A percentile compares a stretch with the other conserved stretches of the same genome.
These are phyloP conservation scores for Arxiozyma heterogenica DNA, from an alignment of 1,139 yeast species.

Conservation along the genomic window DNA sequence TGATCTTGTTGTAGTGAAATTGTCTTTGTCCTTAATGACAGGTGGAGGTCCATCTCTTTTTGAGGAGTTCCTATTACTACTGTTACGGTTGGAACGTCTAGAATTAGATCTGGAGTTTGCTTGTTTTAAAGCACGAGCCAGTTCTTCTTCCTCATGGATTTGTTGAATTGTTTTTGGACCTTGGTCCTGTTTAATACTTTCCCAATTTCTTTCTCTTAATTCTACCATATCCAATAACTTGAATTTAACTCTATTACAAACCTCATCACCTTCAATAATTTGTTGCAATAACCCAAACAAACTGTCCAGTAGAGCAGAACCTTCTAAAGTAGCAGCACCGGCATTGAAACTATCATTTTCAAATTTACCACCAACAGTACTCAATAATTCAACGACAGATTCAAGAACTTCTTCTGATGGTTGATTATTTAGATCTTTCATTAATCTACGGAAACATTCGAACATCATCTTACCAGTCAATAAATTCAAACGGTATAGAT, in stretches of 20 bases:
- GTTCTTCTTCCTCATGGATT: constrained; percentile 72
- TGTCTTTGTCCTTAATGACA: constrained; percentile 20
- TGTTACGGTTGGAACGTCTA: constrained; percentile 22
- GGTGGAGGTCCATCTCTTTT: constrained; percentile 13
- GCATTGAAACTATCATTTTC: constrained; percentile 38
- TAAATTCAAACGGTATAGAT: constrained; percentile 71
- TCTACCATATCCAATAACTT: constrained; percentile 86
- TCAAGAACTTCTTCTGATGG: constrained; percentile 92
- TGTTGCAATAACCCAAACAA: constrained; percentile 55
- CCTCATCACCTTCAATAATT: constrained; percentile 46
- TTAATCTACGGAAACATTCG: constrained; percentile 50
- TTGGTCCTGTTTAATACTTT: constrained; percentile 43
- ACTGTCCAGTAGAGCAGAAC: constrained; percentile 41
- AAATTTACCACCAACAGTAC: constrained; percentile 79
- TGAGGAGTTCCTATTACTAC: constrained; percentile 1
- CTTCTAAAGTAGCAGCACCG: constrained; percentile 25
- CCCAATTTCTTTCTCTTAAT: constrained; percentile 45
- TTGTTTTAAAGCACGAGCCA: constrained; percentile 34
- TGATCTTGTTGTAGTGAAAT: constrained; percentile 25
- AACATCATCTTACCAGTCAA: constrained; percentile 72
- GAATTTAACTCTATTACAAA: constrained; percentile 77
- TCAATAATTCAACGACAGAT: constrained; percentile 74
- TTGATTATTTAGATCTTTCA: constrained; percentile 53
- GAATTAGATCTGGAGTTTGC: constrained; percentile 23
- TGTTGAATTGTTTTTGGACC: constrained; percentile 94